These are phyloP conservation scores for Fusarium sp. DNA, from an alignment of 2,329 filamentous ascomycete genomes.

Conservation along the genomic window DNA sequence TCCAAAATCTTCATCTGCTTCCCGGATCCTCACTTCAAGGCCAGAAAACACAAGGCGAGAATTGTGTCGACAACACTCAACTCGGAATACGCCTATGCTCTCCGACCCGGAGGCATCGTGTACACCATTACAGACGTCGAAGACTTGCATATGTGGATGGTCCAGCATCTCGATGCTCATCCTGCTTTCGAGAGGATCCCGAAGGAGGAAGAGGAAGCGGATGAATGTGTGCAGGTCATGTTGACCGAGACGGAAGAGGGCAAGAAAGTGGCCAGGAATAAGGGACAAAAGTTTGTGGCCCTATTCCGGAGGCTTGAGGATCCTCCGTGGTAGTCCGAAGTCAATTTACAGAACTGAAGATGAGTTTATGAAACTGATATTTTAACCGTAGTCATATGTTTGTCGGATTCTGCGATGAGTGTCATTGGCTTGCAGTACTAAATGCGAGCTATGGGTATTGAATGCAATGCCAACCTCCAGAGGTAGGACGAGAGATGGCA, in stretches of 20 bases:
- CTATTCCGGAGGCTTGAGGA: conserved; percentile 85
- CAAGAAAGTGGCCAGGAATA: conserved; percentile 94
- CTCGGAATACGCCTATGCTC: conserved; percentile 91
- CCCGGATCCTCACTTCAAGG: conserved; percentile 98
- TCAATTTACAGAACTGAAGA: background rate
- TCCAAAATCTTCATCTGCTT: conserved; percentile 97
- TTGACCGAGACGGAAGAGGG: conserved; percentile 91
- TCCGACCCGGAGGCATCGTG: conserved; percentile 85
- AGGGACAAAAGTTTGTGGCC: conserved; percentile 90
- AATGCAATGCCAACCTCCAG: background rate
- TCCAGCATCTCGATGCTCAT: conserved; percentile 82
- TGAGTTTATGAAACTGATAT: background rate
- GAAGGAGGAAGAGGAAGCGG: conserved; percentile 74
- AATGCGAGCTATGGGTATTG: background rate
- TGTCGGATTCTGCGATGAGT: background rate
- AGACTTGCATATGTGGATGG: conserved; percentile 94
- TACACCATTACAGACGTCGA: conserved; percentile 99
- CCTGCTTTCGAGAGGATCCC: conserved; percentile 82
- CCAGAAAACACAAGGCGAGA: conserved; percentile 94
- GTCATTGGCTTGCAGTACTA: background rate
- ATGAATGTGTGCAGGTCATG: conserved; percentile 81
- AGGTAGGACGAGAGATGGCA: background rate
- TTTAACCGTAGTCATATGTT: background rate
- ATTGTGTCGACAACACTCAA: conserved; percentile 91
- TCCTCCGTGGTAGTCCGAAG: conserved; percentile 74